Percentiles rank a stretch among this genome's conserved stretches.
Conservation (phyloP, 2,329 filamentous ascomycete species). For the Diaporthe aspalathi region DNA sequence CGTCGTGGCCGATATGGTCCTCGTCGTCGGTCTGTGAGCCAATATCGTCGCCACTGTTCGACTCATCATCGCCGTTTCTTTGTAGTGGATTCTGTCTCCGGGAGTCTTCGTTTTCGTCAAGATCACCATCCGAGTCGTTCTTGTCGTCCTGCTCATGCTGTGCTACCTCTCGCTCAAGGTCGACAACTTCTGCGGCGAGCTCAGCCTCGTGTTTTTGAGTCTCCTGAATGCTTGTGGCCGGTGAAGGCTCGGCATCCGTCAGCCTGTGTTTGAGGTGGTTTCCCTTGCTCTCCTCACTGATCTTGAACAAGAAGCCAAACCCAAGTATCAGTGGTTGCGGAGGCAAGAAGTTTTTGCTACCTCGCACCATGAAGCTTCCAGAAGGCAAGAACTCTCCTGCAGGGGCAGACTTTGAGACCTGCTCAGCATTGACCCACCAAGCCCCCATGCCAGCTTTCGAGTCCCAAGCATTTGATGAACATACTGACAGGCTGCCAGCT, state of each 20-base stretch:
- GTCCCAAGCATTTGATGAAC: conserved; percentile 92
- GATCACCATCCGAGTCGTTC: conserved; percentile 44
- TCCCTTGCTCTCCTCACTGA: conserved; percentile 87
- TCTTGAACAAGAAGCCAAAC: conserved; percentile 86
- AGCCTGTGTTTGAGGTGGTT: conserved; percentile 81
- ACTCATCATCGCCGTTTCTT: conserved; percentile 41
- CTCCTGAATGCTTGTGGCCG: neutral
- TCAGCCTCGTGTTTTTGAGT: neutral
- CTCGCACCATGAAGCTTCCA: conserved; percentile 83
- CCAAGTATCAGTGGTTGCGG: conserved; percentile 89
- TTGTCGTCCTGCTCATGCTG: conserved; percentile 49
- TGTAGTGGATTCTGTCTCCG: conserved; percentile 52
- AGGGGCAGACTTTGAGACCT: conserved; percentile 87
- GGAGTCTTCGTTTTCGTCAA: conserved; percentile 26
- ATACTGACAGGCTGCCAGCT: conserved; percentile 86
- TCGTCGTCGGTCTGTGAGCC: conserved; percentile 38
- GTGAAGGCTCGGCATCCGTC: conserved; percentile 43
- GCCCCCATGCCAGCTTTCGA: conserved; percentile 95
- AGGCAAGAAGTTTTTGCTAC: conserved; percentile 91
- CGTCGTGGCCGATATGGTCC: conserved; percentile 27
- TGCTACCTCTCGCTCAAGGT: conserved; percentile 41
- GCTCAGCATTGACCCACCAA: conserved; percentile 93
- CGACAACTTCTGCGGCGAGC: conserved; percentile 42
- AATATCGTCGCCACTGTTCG: conserved; percentile 44
- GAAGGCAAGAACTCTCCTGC: conserved; percentile 82